phyloP scores from a whole-genome alignment of 148 eudicot species.

The Limonium bicolor region DNA sequence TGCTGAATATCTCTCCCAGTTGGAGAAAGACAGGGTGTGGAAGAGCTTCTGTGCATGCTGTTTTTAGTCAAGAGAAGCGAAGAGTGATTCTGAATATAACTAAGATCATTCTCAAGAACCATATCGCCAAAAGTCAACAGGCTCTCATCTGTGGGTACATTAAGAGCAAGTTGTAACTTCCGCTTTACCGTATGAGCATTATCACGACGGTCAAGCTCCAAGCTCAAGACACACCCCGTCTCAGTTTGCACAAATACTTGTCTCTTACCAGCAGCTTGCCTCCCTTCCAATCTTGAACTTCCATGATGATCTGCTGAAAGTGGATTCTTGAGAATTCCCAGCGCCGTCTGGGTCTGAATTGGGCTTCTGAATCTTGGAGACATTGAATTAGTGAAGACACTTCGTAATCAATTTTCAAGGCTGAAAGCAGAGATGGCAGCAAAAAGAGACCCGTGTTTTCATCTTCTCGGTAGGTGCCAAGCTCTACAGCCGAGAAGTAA shows the following conservation, averaged over 20 bases:
- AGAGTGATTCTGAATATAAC: constrained; percentile 14
- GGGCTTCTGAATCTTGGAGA: constrained; percentile 16
- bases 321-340: constrained; percentile 13
- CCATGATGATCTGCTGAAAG: constrained; percentile 10
- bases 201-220: constrained; percentile 24
- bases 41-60: constrained; percentile 26
- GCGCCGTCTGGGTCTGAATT: constrained; percentile 20
- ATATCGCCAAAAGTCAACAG: constrained; percentile 21
- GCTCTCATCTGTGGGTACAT: constrained; percentile 20
- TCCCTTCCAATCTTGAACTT: constrained; percentile 14
- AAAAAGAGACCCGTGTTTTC: constrained; percentile 12
- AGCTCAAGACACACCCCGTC: constrained; percentile 21
- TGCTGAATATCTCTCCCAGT: constrained; percentile 11
- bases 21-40: constrained; percentile 32
- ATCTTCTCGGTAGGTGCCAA: constrained; percentile 13
- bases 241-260: constrained; percentile 33
- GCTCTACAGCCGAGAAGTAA: constrained; percentile 5
- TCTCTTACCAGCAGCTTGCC: constrained; percentile 11
- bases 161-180: constrained; percentile 21
- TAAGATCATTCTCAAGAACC: constrained; percentile 21
- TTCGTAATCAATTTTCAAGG: constrained; percentile 2
- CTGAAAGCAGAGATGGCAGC: constrained; percentile 10
- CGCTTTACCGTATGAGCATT: constrained; percentile 23
- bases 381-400: constrained; percentile 15
- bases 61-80: constrained; percentile 21